Percentiles rank a stretch among this genome's conserved stretches.
These are phyloP conservation scores for fission yeast (Schizosaccharomyces pombe) DNA, from an alignment of 805 yeast genomes.

Conservation along the genomic window DNA sequence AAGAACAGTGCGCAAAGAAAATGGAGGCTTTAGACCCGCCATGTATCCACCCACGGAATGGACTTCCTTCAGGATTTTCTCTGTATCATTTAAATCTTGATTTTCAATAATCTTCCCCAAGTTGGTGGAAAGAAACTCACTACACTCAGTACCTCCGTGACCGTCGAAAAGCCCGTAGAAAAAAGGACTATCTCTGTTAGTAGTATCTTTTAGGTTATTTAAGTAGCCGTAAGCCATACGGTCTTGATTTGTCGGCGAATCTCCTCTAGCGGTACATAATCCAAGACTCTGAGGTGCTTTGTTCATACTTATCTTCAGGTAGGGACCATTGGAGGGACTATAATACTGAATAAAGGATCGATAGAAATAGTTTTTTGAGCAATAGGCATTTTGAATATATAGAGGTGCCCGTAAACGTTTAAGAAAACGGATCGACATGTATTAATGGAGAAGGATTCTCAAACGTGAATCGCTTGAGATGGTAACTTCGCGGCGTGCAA, in stretches of 20 bases:
- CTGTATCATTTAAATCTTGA: slow-evolving; percentile 16
- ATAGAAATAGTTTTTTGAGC: too few relatives aligned
- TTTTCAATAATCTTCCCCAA: slow-evolving; percentile 32
- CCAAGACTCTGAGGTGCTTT: background rate
- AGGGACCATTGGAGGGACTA: background rate
- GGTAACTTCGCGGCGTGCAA: too few relatives aligned
- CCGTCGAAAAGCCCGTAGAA: slow-evolving; percentile 73
- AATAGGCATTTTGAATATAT: too few relatives aligned
- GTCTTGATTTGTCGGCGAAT: background rate
- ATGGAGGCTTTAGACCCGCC: background rate
- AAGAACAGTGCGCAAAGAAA: background rate
- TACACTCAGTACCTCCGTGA: slow-evolving; percentile 71
- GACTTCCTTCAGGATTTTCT: background rate
- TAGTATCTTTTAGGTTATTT: background rate
- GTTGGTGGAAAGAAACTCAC: slow-evolving; percentile 31
- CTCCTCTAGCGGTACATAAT: slow-evolving; percentile 1
- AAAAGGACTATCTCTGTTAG: slow-evolving; percentile 18
- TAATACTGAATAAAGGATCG: background rate
- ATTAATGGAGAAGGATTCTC: too few relatives aligned
- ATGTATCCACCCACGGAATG: background rate
- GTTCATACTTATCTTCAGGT: background rate
- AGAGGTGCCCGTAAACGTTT: too few relatives aligned
- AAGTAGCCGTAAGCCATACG: background rate
- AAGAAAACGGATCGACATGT: too few relatives aligned
- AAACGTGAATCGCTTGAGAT: too few relatives aligned